These are phyloP conservation scores for Candida vaughaniae DNA, from an alignment of 805 yeast species.

Conservation along the genomic window DNA sequence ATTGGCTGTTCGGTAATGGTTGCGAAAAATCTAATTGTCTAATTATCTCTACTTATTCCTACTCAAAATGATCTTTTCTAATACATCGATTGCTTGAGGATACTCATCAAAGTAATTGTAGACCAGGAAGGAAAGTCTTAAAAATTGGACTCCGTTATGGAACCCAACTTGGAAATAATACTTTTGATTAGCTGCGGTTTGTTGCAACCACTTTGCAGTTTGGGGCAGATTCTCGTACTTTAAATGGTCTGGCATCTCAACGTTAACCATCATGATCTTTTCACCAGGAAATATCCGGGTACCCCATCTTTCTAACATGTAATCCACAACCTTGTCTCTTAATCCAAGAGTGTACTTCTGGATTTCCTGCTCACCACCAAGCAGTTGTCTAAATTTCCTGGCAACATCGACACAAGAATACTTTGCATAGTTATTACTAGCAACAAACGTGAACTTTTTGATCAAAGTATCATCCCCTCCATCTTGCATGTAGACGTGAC, in stretches of 20 bases:
- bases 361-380: slow-evolving; percentile 62
- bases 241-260: slow-evolving; percentile 8
- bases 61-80: too few species aligned
- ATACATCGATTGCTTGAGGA: slow-evolving; percentile 41
- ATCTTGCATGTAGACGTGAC: slow-evolving; percentile 45
- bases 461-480: slow-evolving; percentile 25
- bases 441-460: slow-evolving; percentile 50
- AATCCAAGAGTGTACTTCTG: slow-evolving; percentile 45
- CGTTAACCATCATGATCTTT: slow-evolving; percentile 9
- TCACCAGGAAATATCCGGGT: slow-evolving; percentile 5
- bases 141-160: slow-evolving; percentile 19
- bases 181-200: not conserved
- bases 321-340: slow-evolving; percentile 32
- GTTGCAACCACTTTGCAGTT: not conserved
- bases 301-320: slow-evolving; percentile 10
- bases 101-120: slow-evolving; percentile 60
- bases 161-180: not conserved
- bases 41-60: too few species aligned
- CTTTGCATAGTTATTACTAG: slow-evolving; percentile 50
- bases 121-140: slow-evolving; percentile 59
- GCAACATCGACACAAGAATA: slow-evolving; percentile 47
- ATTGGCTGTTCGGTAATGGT: too few species aligned
- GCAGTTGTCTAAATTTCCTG: slow-evolving; percentile 50
- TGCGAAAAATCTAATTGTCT: too few species aligned
- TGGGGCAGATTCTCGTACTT: not conserved